These are phyloP conservation scores for Xylaria acuta DNA, from an alignment of 495 filamentous ascomycete genomes.

Conservation along the genomic window DNA sequence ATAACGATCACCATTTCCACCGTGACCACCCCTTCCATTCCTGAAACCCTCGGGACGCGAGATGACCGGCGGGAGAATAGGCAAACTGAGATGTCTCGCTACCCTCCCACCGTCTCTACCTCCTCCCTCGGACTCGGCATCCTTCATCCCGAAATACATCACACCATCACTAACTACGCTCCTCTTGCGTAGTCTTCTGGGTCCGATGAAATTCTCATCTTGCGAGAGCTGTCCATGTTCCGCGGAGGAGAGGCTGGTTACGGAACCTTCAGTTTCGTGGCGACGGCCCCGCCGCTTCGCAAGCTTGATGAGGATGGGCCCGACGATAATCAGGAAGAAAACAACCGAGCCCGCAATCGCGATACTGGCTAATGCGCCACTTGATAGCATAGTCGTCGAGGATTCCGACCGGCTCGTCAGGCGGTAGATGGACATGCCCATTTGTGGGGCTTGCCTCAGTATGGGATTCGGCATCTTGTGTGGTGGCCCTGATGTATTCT, in stretches of 20 bases:
- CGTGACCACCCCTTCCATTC: neutral
- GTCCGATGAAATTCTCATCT: slow-evolving; percentile 13
- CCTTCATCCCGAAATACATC: neutral
- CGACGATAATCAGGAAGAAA: slow-evolving; percentile 34
- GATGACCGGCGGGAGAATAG: slow-evolving; percentile 11
- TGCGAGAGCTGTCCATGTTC: slow-evolving; percentile 19
- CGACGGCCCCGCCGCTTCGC: slow-evolving; percentile 27
- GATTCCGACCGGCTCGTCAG: neutral
- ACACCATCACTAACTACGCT: slow-evolving; percentile 14
- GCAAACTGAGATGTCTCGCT: slow-evolving; percentile 20
- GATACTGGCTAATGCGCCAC: slow-evolving; percentile 37
- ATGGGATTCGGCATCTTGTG: slow-evolving; percentile 15
- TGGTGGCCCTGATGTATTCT: neutral
- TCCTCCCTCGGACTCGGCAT: neutral
- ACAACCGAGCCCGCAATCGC: slow-evolving; percentile 36
- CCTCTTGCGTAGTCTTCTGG: slow-evolving; percentile 35
- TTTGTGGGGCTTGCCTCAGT: neutral
- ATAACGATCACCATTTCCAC: neutral
- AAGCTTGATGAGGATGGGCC: slow-evolving; percentile 28
- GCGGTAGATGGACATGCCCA: neutral
- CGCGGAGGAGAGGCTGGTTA: slow-evolving; percentile 10
- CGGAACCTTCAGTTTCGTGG: slow-evolving; percentile 6
- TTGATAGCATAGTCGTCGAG: slow-evolving; percentile 28
- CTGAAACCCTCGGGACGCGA: neutral
- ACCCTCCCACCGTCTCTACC: neutral